Percentiles rank a stretch among this genome's conserved stretches.
Evolutionary conservation across 306 rosid genomes (phyloP).

Genomic region (Coriaria nepalensis): DNA sequence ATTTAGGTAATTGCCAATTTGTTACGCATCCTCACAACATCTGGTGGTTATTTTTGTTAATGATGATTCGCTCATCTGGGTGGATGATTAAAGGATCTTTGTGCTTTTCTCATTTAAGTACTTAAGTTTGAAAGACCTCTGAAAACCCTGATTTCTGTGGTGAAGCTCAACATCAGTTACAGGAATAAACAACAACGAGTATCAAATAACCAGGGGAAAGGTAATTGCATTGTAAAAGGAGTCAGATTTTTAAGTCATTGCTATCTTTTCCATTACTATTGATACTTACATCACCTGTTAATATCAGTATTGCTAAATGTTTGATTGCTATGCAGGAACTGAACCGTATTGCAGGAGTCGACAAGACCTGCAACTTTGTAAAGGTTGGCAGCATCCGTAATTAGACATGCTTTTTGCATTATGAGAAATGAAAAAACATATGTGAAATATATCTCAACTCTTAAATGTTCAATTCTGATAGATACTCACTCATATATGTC

Average conservation of each 20-base stretch:
- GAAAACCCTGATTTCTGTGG: background rate
- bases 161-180: slow-evolving; percentile 60
- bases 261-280: background rate
- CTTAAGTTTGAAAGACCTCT: too few relatives aligned
- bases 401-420: too few relatives aligned
- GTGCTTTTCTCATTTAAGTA: too few relatives aligned
- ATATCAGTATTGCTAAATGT: too few relatives aligned
- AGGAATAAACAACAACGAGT: slow-evolving; percentile 93
- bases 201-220: slow-evolving; percentile 86
- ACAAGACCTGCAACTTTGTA: slow-evolving; percentile 60
- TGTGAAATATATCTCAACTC: too few relatives aligned
- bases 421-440: too few relatives aligned
- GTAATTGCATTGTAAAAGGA: slow-evolving; percentile 15
- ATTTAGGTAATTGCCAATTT: slow-evolving; percentile 46
- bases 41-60: background rate
- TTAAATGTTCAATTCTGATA: too few relatives aligned
- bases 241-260: background rate
- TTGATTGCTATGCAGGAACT: slow-evolving; percentile 34
- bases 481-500: too few relatives aligned
- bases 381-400: slow-evolving; percentile 39
- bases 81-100: too few relatives aligned
- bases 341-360: slow-evolving; percentile 46
- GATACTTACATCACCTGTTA: background rate
- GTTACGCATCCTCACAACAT: background rate
- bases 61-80: background rate